Conservation (phyloP, 306 rosid species). For the Sesbania bispinosa region DNA sequence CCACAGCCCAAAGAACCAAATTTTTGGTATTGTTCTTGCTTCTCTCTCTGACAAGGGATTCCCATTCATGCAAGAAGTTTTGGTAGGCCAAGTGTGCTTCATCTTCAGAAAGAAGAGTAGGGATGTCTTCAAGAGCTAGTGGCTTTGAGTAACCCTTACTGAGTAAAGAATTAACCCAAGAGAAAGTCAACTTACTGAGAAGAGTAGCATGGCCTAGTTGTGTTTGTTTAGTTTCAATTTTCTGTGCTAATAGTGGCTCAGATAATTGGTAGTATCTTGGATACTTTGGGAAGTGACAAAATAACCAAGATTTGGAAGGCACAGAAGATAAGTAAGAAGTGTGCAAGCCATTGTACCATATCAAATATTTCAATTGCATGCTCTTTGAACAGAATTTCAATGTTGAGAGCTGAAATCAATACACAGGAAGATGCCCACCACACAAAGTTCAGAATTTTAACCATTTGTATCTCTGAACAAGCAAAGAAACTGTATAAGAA, state of each 20-base stretch:
- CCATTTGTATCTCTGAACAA: slow-evolving; percentile 41
- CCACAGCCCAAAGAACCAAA: slow-evolving; percentile 46
- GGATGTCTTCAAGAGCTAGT: slow-evolving; percentile 54
- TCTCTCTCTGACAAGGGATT: slow-evolving; percentile 34
- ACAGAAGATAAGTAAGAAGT: slow-evolving; percentile 45
- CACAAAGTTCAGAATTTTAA: slow-evolving; percentile 34
- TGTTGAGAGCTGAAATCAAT: slow-evolving; percentile 30
- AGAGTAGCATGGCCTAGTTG: slow-evolving; percentile 29
- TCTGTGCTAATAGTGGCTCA: slow-evolving; percentile 45
- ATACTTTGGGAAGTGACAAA: neutral
- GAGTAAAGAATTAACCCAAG: slow-evolving; percentile 67
- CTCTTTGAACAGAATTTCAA: slow-evolving; percentile 32
- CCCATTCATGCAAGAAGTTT: slow-evolving; percentile 53
- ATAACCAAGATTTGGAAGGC: slow-evolving; percentile 35
- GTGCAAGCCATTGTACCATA: slow-evolving; percentile 36
- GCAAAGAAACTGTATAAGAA: slow-evolving; percentile 48
- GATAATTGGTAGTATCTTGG: slow-evolving; percentile 33
- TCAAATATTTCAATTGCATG: slow-evolving; percentile 33
- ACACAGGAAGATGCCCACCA: slow-evolving; percentile 48
- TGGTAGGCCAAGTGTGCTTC: slow-evolving; percentile 47
- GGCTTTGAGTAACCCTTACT: slow-evolving; percentile 52
- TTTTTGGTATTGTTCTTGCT: slow-evolving; percentile 30
- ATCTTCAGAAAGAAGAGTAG: slow-evolving; percentile 59
- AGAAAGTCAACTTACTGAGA: slow-evolving; percentile 51
- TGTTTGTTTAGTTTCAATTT: slow-evolving; percentile 20